Evolutionary conservation across 2,329 filamentous ascomycete genomes (phyloP).

Genomic region (Chrysoporthe deuterocubensis): DNA sequence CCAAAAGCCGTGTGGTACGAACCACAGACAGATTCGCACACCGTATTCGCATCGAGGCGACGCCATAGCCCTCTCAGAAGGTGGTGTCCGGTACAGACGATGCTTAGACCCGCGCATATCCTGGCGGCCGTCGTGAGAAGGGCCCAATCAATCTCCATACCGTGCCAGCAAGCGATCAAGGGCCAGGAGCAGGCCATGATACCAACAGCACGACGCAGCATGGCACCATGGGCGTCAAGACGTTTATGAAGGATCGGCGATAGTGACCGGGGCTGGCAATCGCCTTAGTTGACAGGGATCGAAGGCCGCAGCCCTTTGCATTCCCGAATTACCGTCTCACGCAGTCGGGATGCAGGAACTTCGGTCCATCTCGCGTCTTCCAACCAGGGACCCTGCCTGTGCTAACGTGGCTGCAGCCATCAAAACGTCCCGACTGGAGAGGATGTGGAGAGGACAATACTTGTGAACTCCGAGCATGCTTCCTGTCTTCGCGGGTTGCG

Average conservation of each 20-base stretch:
- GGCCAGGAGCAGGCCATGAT: not conserved
- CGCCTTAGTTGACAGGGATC: slow-evolving; percentile 20
- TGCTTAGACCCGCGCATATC: not conserved
- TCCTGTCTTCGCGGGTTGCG: not conserved
- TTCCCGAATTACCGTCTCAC: slow-evolving; percentile 24
- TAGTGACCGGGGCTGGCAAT: slow-evolving; percentile 13
- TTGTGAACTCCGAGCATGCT: not conserved
- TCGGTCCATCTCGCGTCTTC: slow-evolving; percentile 13
- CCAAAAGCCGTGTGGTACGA: not conserved
- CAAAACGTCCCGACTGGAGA: slow-evolving; percentile 1
- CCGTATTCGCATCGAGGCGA: not conserved
- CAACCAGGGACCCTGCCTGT: slow-evolving; percentile 13
- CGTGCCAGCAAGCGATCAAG: not conserved
- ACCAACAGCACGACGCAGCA: not conserved
- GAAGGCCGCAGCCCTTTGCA: slow-evolving; percentile 21
- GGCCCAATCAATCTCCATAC: not conserved
- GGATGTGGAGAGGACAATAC: slow-evolving; percentile 9
- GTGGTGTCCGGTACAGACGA: not conserved
- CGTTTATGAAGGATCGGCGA: not conserved
- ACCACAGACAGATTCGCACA: not conserved
- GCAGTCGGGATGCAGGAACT: slow-evolving; percentile 20
- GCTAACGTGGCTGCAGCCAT: slow-evolving; percentile 7
- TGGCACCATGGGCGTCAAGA: not conserved
- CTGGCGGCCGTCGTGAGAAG: not conserved
- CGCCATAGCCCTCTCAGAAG: not conserved